These are phyloP conservation scores for Conticribra guillardii DNA, from an alignment of 108 stramenopile species.

Conservation along the genomic window DNA sequence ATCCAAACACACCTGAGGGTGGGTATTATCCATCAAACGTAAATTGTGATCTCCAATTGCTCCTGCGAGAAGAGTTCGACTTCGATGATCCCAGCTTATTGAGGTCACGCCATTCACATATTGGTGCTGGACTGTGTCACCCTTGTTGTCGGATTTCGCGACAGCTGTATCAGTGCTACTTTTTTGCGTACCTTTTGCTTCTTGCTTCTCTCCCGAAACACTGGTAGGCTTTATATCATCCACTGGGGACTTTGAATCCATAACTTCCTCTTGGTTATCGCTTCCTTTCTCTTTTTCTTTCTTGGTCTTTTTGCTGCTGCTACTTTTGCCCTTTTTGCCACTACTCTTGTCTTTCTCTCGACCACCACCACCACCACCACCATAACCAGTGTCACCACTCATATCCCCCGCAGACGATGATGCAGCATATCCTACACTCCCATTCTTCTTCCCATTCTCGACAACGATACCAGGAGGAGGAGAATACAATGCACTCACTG, in stretches of 20 bases:
- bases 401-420: too few relatives aligned
- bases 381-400: too few relatives aligned
- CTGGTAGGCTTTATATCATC: too few relatives aligned
- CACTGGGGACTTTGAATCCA: too few relatives aligned
- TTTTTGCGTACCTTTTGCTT: not conserved
- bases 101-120: conserved; percentile 64
- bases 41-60: conserved; percentile 55
- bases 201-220: too few relatives aligned
- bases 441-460: not conserved
- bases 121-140: conserved; percentile 1
- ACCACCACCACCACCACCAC: too few relatives aligned
- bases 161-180: not conserved
- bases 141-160: not conserved
- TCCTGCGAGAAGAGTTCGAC: conserved; percentile 61
- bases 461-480: conserved; percentile 15
- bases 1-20: conserved; percentile 46
- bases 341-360: too few relatives aligned
- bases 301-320: too few relatives aligned
- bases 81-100: conserved; percentile 65
- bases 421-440: not conserved
- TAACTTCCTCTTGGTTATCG: too few relatives aligned
- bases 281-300: too few relatives aligned
- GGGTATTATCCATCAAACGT: conserved; percentile 71
- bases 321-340: too few relatives aligned
- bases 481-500: conserved; percentile 63